phyloP scores from a whole-genome alignment of 2,329 filamentous ascomycete genomes.

The Hypoxylon sp. region DNA sequence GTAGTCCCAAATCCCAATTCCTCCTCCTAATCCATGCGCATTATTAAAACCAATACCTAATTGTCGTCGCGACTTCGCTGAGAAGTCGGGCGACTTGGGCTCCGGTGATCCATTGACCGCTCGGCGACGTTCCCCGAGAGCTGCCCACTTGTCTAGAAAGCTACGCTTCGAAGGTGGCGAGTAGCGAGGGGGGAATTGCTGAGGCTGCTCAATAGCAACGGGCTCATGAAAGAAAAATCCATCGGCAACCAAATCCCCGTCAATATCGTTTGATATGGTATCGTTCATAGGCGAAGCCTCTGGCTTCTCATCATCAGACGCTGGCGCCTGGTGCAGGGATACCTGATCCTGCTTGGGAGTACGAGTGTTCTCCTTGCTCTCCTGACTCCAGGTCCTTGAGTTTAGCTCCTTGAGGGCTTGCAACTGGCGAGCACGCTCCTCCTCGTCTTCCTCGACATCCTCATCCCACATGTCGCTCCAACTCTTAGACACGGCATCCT shows the following conservation, averaged over 20 bases:
- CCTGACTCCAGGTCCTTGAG: constrained; percentile 80
- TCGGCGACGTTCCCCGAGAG: constrained; percentile 83
- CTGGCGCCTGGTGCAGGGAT: constrained; percentile 54
- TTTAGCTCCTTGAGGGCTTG: constrained; percentile 72
- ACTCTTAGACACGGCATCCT: constrained; percentile 90
- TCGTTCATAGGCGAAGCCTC: constrained; percentile 49
- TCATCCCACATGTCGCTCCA: constrained; percentile 99
- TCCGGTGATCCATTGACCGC: constrained; percentile 65
- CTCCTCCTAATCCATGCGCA: constrained; percentile 48
- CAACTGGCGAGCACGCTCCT: constrained; percentile 68
- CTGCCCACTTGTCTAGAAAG: constrained; percentile 84
- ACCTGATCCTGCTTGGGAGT: constrained; percentile 51
- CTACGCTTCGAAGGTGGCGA: constrained; percentile 72
- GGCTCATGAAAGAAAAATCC: constrained; percentile 79
- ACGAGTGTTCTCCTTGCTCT: constrained; percentile 61
- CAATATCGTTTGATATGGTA: constrained; percentile 59
- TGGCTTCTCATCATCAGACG: constrained; percentile 54
- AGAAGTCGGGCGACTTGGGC: constrained; percentile 57
- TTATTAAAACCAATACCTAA: constrained; percentile 50
- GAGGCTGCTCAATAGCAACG: constrained; percentile 49
- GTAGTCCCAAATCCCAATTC: constrained; percentile 59
- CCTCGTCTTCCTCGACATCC: constrained; percentile 79
- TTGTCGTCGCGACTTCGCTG: constrained; percentile 57
- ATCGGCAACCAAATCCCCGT: constrained; percentile 72
- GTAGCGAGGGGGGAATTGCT: constrained; percentile 58